A percentile compares a stretch with the other conserved stretches of the same genome.
These are phyloP conservation scores for Rhexocercosporidium sp. DNA, from an alignment of 2,329 filamentous ascomycete genomes.

Conservation along the genomic window DNA sequence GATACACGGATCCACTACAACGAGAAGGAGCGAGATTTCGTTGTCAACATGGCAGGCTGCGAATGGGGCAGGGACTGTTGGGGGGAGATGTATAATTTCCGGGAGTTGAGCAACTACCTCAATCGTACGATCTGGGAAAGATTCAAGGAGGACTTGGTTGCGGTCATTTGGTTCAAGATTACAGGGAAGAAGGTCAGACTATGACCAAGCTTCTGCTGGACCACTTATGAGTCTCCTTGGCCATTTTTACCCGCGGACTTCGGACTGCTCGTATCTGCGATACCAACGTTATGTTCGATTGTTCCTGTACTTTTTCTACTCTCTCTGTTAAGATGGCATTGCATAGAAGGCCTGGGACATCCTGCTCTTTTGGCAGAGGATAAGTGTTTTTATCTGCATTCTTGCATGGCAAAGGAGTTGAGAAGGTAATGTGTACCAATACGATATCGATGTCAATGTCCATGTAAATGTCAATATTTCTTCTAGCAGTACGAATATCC, in stretches of 20 bases:
- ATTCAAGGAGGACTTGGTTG: slow-evolving; percentile 70
- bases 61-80: slow-evolving; percentile 97
- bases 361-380: background rate
- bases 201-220: slow-evolving; percentile 23
- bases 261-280: slow-evolving; percentile 17
- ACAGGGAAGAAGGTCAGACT: slow-evolving; percentile 55
- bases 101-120: slow-evolving; percentile 86
- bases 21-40: slow-evolving; percentile 83
- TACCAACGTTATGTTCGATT: slow-evolving; percentile 18
- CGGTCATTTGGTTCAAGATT: slow-evolving; percentile 65
- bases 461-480: background rate
- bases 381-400: background rate
- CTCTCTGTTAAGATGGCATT: slow-evolving; percentile 3
- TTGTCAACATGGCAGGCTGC: slow-evolving; percentile 98
- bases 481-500: background rate
- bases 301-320: background rate
- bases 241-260: background rate
- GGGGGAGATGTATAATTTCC: slow-evolving; percentile 96
- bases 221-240: background rate
- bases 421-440: slow-evolving; percentile 8
- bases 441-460: slow-evolving; percentile 5
- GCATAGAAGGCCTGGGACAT: slow-evolving; percentile 9
- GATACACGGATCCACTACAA: slow-evolving; percentile 85
- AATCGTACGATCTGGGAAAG: slow-evolving; percentile 84
- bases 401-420: slow-evolving; percentile 13